A percentile compares a stretch with the other conserved stretches of the same genome.
Evolutionary conservation across 805 yeast species (phyloP).

Genomic region (Sugiyamaella mastotermitis): DNA sequence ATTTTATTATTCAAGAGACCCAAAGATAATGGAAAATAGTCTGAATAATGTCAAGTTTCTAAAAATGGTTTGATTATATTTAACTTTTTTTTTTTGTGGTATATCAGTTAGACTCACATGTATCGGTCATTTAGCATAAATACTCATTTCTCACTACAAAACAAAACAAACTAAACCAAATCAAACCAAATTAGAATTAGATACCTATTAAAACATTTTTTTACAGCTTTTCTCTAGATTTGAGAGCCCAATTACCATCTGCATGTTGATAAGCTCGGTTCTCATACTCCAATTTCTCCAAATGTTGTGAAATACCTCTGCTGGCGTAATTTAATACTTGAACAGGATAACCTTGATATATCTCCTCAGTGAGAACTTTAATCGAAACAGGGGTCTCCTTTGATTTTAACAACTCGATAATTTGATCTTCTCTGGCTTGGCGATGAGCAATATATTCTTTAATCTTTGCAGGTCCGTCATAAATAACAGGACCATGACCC

Average conservation of each 20-base stretch:
- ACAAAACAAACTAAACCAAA: too few species aligned
- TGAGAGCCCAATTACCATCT: constrained; percentile 8
- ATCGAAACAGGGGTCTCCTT: constrained; percentile 8
- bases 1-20: constrained; percentile 67
- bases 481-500: constrained; percentile 33
- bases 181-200: too few species aligned
- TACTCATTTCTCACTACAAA: too few species aligned
- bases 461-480: constrained; percentile 27
- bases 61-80: too few species aligned
- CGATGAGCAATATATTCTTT: constrained; percentile 31
- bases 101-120: too few species aligned
- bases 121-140: too few species aligned
- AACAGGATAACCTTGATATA: constrained; percentile 26
- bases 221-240: not conserved
- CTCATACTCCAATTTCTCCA: constrained; percentile 25
- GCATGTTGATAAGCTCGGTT: constrained; percentile 11
- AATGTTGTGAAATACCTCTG: constrained; percentile 27
- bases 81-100: too few species aligned
- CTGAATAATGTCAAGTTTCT: too few species aligned
- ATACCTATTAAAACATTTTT: too few species aligned
- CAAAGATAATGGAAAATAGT: constrained; percentile 3
- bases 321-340: constrained; percentile 28
- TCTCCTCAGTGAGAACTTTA: constrained; percentile 20
- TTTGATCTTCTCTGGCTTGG: constrained; percentile 28
- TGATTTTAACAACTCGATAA: constrained; percentile 18